Conservation (phyloP, 1,284 basidiomycete species). For the Microbotryomycetes sp. region DNA sequence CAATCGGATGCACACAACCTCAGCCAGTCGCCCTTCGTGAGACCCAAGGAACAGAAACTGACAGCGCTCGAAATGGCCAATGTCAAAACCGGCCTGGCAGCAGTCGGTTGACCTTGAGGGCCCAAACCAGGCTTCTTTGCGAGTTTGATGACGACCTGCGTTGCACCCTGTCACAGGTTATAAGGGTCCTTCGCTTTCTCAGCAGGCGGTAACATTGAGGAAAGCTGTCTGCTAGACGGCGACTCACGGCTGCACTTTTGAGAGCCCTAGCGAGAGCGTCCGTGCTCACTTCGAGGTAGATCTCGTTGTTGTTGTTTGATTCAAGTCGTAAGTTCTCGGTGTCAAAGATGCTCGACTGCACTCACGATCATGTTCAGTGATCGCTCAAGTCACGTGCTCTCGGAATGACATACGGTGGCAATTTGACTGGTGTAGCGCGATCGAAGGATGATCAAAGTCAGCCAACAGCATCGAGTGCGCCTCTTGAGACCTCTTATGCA, state of each 20-base stretch:
- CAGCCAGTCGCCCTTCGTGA: neutral
- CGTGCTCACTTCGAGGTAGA: constrained; percentile 42
- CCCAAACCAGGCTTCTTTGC: constrained; percentile 37
- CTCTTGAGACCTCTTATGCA: no score
- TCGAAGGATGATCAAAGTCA: neutral
- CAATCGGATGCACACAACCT: neutral
- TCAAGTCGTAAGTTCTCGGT: constrained; percentile 40
- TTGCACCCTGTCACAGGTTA: constrained; percentile 15
- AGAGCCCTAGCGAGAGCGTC: constrained; percentile 40
- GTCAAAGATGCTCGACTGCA: constrained; percentile 34
- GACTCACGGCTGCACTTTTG: constrained; percentile 21
- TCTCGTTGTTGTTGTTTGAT: constrained; percentile 42
- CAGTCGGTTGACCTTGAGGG: constrained; percentile 14
- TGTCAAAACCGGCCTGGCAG: constrained; percentile 38
- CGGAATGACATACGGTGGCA: constrained; percentile 11
- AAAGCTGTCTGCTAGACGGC: neutral
- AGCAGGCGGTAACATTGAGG: neutral
- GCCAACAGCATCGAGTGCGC: constrained; percentile 7
- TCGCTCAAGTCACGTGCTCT: neutral
- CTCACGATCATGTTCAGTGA: neutral
- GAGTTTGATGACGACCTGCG: constrained; percentile 37
- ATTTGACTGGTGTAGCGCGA: constrained; percentile 14
- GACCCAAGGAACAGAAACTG: neutral
- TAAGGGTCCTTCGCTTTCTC: neutral
- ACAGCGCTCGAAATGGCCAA: constrained; percentile 36